Evolutionary conservation across 768 basidiomycete genomes (phyloP).

Genomic region (Postia placenta): DNA sequence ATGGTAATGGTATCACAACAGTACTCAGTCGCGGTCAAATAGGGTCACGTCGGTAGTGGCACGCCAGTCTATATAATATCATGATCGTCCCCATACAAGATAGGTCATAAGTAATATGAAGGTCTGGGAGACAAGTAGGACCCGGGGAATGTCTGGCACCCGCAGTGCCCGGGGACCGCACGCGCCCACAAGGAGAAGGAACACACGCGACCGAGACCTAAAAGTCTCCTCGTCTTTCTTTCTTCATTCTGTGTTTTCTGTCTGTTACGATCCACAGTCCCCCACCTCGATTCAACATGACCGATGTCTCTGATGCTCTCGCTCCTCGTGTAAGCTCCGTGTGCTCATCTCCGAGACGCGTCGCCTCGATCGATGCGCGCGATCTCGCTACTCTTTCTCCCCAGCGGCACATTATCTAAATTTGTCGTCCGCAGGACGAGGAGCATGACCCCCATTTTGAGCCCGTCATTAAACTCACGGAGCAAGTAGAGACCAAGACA

Average conservation of each 20-base stretch:
- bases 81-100: too few species aligned
- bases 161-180: not conserved
- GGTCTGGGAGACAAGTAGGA: too few species aligned
- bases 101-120: too few species aligned
- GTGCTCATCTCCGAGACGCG: constrained; percentile 1
- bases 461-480: constrained; percentile 93
- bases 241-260: constrained; percentile 8
- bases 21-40: too few species aligned
- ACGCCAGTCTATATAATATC: too few species aligned
- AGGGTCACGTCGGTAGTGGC: too few species aligned
- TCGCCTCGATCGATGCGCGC: constrained; percentile 14
- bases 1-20: too few species aligned
- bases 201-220: constrained; percentile 9
- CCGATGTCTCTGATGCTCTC: constrained; percentile 46
- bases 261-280: constrained; percentile 5
- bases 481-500: constrained; percentile 94
- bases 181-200: not conserved
- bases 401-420: constrained; percentile 9
- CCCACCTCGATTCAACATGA: constrained; percentile 12
- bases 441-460: constrained; percentile 90
- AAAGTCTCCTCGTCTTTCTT: constrained; percentile 10
- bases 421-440: constrained; percentile 42
- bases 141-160: too few species aligned
- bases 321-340: constrained; percentile 57
- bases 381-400: constrained; percentile 22